Evolutionary conservation across 2,329 filamentous ascomycete species (phyloP), one percentile per base, ranked within the genome.

Genomic region (Xylariaceae sp.): DNA sequence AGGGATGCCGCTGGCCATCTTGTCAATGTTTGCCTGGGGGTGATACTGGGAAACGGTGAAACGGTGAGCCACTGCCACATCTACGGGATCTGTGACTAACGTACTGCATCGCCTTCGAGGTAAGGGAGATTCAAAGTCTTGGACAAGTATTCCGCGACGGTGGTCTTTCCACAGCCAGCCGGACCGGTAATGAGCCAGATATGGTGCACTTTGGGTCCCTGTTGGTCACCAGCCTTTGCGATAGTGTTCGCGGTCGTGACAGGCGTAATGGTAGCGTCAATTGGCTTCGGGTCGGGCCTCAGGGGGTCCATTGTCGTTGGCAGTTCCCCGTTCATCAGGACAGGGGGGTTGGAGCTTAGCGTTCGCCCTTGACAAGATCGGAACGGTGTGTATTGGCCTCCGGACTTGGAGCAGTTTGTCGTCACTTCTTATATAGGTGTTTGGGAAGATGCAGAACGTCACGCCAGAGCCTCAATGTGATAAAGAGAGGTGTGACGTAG

Each of bases 1-100:
- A 2, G 92, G 88, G 40, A 80, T 81, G 51, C 87, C 87, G 51
- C 73, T 74, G 57, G 76, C 73, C 92, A 98, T 98, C 66, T 97
- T 98, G 38, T 89, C 82, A 53, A 89, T 81, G 66, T 90, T 96
- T 55, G 83, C 72, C 21, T 74, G 66, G 1, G 86, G 80, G 50
- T 88, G 85, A 59, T 82, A 95, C 79, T 83, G n/a, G n/a, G n/a
- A n/a, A n/a, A n/a, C n/a, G n/a, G n/a, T n/a, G n/a, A n/a, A n/a
- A n/a, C n/a, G n/a, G n/a, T n/a, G n/a, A n/a, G n/a, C n/a, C n/a
- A n/a, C n/a, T n/a, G n/a, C n/a, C n/a, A n/a, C n/a, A n/a, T n/a
- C n/a, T n/a, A n/a, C n/a, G n/a, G n/a, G n/a, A n/a, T n/a, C n/a
- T n/a, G n/a, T n/a, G n/a, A n/a, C n/a, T n/a, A n/a, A 38, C 77